Conservation (phyloP, 2,329 filamentous ascomycete species). For the Zymoseptoria crescenta region DNA sequence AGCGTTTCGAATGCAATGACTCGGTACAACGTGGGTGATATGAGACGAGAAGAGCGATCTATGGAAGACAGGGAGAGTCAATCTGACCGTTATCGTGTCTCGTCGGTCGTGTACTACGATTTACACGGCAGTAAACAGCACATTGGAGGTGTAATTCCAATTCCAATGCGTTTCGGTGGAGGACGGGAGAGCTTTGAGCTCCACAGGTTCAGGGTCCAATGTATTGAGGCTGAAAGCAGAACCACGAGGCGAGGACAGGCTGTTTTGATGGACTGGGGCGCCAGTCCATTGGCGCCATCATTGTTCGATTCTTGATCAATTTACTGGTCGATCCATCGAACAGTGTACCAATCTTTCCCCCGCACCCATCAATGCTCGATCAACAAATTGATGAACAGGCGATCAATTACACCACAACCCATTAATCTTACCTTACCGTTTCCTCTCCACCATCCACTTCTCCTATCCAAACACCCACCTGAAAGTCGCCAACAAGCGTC, state of each 20-base stretch:
- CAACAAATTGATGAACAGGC: too few species aligned
- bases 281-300: too few species aligned
- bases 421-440: too few species aligned
- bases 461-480: too few species aligned
- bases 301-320: too few species aligned
- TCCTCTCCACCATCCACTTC: too few species aligned
- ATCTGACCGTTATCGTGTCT: not conserved
- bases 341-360: too few species aligned
- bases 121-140: not conserved
- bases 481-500: too few species aligned
- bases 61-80: not conserved
- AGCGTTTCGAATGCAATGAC: not conserved
- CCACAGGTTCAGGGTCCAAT: not conserved
- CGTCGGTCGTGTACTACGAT: not conserved
- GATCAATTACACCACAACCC: too few species aligned
- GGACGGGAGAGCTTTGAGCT: not conserved
- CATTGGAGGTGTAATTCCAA: not conserved
- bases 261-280: too few species aligned
- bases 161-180: not conserved
- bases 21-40: not conserved
- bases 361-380: too few species aligned
- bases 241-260: not conserved
- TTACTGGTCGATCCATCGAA: too few species aligned
- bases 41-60: not conserved
- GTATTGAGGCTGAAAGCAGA: not conserved